These are phyloP conservation scores for Rhizoclosmatium globosum DNA, from an alignment of 192 early-diverging fungal genomes.

Conservation along the genomic window DNA sequence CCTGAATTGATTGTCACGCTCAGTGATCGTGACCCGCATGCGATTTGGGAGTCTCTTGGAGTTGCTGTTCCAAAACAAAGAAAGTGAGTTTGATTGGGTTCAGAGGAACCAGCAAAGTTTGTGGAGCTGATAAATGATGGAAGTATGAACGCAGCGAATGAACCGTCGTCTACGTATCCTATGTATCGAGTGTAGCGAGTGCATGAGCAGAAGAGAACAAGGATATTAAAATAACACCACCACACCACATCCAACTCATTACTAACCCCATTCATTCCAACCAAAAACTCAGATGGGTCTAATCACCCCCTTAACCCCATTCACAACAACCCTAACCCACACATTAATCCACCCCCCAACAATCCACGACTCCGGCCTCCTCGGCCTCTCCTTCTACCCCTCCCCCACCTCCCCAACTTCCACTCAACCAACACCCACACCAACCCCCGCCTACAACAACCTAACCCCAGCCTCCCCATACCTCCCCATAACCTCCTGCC, in stretches of 20 bases:
- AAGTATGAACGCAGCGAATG: no score
- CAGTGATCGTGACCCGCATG: slow-evolving; percentile 8
- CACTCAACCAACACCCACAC: background rate
- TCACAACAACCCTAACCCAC: slow-evolving; percentile 18
- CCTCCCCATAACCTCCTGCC: slow-evolving; percentile 8
- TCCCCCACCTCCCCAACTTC: background rate
- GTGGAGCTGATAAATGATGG: background rate
- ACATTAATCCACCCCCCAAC: slow-evolving; percentile 8
- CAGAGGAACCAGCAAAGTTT: background rate
- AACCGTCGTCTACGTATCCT: no score
- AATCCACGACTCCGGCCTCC: slow-evolving; percentile 8
- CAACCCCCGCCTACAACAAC: background rate
- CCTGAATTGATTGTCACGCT: slow-evolving; percentile 9
- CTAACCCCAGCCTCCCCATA: slow-evolving; percentile 4
- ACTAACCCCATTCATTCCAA: background rate
- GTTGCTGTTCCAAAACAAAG: background rate
- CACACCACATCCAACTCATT: background rate
- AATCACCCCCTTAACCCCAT: slow-evolving; percentile 31
- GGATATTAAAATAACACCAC: no score
- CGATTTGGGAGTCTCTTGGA: slow-evolving; percentile 9
- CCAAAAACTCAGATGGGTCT: slow-evolving; percentile 5
- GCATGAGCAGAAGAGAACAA: no score
- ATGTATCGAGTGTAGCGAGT: no score
- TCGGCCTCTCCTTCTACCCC: slow-evolving; percentile 6
- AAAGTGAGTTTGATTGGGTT: background rate